Conservation (phyloP, 805 yeast species). For the Teunomyces tritomae region DNA sequence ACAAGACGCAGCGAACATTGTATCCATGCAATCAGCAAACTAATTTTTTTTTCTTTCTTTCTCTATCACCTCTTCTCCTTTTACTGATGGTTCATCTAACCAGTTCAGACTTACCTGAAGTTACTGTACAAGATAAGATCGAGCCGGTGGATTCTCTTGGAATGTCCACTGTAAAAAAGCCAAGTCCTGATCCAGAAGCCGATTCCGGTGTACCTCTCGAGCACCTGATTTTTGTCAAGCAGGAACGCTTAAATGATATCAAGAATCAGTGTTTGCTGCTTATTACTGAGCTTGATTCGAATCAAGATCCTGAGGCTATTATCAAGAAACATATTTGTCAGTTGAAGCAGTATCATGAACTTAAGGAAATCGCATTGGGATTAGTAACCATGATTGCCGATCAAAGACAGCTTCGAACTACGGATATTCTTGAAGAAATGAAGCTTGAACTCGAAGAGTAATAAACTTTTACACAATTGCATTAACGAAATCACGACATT, state of each 20-base stretch:
- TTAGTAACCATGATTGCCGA: constrained; percentile 60
- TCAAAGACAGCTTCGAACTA: constrained; percentile 46
- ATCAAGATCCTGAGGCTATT: constrained; percentile 41
- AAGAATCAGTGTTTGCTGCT: constrained; percentile 30
- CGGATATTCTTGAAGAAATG: constrained; percentile 54
- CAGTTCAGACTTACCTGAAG: too few relatives aligned
- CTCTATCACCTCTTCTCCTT: neutral
- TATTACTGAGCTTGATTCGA: constrained; percentile 29
- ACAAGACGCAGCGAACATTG: neutral
- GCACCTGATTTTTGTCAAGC: constrained; percentile 8
- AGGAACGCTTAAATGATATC: constrained; percentile 26
- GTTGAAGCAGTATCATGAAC: constrained; percentile 58
- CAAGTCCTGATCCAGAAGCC: constrained; percentile 6
- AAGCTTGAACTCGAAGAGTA: constrained; percentile 21
- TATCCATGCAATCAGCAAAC: too few relatives aligned
- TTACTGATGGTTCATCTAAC: neutral
- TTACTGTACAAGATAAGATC: too few relatives aligned
- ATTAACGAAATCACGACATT: neutral
- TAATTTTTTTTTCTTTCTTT: too few relatives aligned
- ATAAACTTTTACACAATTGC: neutral
- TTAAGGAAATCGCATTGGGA: constrained; percentile 59
- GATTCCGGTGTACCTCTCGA: constrained; percentile 4
- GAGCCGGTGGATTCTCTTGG: neutral
- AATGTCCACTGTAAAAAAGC: constrained; percentile 5
- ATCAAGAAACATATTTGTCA: constrained; percentile 51